Percentiles rank a stretch among this genome's conserved stretches.
These are phyloP conservation scores for Ogataea paraovalis DNA, from an alignment of 805 yeast genomes.

Conservation along the genomic window DNA sequence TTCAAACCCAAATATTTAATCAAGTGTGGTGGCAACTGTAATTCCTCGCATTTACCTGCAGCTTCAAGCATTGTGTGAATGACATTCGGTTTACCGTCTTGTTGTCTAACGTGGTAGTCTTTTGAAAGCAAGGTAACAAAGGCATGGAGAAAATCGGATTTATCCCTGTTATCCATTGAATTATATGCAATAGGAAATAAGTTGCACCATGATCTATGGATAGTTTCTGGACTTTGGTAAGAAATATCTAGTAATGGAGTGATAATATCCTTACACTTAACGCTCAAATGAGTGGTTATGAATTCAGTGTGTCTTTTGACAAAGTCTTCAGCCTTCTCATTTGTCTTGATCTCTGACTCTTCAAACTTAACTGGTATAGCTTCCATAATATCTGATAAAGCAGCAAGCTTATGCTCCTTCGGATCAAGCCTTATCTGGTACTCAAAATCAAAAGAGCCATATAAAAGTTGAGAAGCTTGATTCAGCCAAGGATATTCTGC, in stretches of 20 bases:
- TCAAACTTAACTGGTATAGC: constrained; percentile 24
- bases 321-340: constrained; percentile 14
- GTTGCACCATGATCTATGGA: constrained; percentile 78
- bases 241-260: constrained; percentile 76
- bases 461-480: constrained; percentile 84
- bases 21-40: constrained; percentile 91
- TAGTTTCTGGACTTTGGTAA: constrained; percentile 74
- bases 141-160: constrained; percentile 77
- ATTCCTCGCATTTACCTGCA: constrained; percentile 62
- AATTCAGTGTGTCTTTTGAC: constrained; percentile 24
- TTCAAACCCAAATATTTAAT: constrained; percentile 83
- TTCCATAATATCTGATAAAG: constrained; percentile 42
- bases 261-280: constrained; percentile 58
- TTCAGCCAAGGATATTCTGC: constrained; percentile 94
- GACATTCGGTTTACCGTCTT: constrained; percentile 81
- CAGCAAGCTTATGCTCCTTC: constrained; percentile 50
- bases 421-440: constrained; percentile 42
- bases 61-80: constrained; percentile 82
- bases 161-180: constrained; percentile 73
- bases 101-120: constrained; percentile 91
- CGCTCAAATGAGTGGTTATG: constrained; percentile 21
- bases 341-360: constrained; percentile 16
- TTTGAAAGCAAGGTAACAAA: constrained; percentile 76
- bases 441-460: constrained; percentile 65
- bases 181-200: constrained; percentile 78